A percentile compares a stretch with the other conserved stretches of the same genome.
Conservation (phyloP, 371 early-diverging fungal genomes). For the Chytridium lagenaria region DNA sequence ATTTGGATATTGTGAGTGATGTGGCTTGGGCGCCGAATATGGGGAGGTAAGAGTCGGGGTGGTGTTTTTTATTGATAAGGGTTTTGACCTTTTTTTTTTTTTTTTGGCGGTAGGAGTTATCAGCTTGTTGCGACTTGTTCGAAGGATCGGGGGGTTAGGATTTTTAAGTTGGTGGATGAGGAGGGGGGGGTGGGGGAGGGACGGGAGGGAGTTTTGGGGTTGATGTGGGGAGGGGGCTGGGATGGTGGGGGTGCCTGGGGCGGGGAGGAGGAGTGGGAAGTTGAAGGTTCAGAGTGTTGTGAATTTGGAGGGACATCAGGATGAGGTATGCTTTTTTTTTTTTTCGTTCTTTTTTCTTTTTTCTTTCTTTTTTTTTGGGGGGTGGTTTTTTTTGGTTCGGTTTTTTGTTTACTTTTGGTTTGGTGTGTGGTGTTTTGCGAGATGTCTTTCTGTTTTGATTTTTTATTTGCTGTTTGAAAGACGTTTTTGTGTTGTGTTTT, state of each 20-base stretch:
- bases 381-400: neutral
- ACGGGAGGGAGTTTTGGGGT: constrained; percentile 11
- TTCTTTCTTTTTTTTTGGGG: neutral
- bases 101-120: constrained; percentile 66
- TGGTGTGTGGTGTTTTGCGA: too few species aligned
- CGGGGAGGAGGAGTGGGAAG: constrained; percentile 32
- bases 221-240: constrained; percentile 5
- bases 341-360: neutral
- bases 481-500: too few species aligned
- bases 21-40: constrained; percentile 89
- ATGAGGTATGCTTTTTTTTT: constrained; percentile 51
- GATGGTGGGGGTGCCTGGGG: constrained; percentile 32
- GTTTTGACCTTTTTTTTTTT: neutral
- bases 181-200: too few species aligned
- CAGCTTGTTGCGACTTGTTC: constrained; percentile 93
- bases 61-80: neutral
- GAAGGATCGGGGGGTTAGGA: constrained; percentile 84
- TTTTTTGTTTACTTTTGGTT: too few species aligned
- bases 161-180: constrained; percentile 77
- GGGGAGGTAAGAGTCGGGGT: constrained; percentile 61
- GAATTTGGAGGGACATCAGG: constrained; percentile 71
- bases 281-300: constrained; percentile 68
- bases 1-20: constrained; percentile 75
- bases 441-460: too few species aligned
- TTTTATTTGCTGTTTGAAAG: too few species aligned